These are phyloP conservation scores for Coprinopsis strossmayeri DNA, from an alignment of 768 basidiomycete species.

Conservation along the genomic window DNA sequence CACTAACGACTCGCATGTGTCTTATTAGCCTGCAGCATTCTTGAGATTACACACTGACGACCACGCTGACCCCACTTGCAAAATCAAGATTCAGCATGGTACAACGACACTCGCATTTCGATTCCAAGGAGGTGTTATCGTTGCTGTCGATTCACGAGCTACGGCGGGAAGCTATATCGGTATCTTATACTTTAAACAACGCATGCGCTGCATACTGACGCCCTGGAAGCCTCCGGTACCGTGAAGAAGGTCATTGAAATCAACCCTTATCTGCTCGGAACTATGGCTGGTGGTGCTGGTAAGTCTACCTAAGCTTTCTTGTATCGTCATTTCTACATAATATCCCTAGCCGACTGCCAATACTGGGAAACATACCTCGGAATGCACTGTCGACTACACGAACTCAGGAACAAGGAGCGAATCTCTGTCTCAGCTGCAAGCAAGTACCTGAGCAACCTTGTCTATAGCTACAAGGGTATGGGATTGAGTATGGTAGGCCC, in stretches of 20 bases:
- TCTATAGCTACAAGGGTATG: constrained; percentile 99
- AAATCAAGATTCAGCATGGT: constrained; percentile 98
- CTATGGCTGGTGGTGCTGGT: constrained; percentile 95
- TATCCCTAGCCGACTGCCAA: constrained; percentile 68
- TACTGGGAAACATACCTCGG: constrained; percentile 99
- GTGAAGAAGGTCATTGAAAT: constrained; percentile 99
- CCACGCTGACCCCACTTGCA: constrained; percentile 87
- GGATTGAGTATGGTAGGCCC: constrained; percentile 91
- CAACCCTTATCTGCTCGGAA: constrained; percentile 97
- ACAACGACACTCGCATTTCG: constrained; percentile 98
- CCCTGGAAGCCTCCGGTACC: constrained; percentile 94
- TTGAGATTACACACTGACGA: constrained; percentile 93
- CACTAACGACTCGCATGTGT: not conserved
- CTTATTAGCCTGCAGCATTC: constrained; percentile 77
- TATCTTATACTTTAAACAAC: too few species aligned
- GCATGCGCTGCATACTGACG: too few species aligned
- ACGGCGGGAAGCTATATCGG: constrained; percentile 97
- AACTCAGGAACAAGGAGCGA: constrained; percentile 91
- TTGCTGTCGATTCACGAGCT: constrained; percentile 98
- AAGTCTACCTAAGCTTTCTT: constrained; percentile 4
- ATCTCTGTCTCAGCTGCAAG: constrained; percentile 99
- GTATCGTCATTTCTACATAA: constrained; percentile 19
- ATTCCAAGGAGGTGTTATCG: constrained; percentile 94
- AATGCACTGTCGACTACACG: constrained; percentile 94
- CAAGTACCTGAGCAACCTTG: constrained; percentile 95